phyloP scores from a whole-genome alignment of 371 early-diverging fungal genomes.

The Haplosporangium sp. region DNA sequence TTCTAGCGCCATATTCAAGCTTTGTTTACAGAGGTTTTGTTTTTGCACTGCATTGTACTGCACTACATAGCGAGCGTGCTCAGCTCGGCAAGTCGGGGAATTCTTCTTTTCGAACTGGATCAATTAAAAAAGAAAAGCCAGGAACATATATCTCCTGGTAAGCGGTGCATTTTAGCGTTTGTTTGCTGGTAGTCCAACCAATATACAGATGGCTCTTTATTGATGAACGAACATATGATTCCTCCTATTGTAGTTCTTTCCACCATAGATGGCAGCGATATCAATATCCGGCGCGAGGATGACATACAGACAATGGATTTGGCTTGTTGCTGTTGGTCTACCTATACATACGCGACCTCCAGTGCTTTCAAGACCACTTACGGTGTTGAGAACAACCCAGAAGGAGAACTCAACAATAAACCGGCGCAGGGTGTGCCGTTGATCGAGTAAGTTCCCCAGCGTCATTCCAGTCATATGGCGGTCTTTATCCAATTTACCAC shows the following conservation, averaged over 20 bases:
- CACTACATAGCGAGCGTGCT: conserved; percentile 11
- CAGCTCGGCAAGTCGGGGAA: conserved; percentile 15
- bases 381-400: background rate
- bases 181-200: no score
- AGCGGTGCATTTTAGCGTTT: background rate
- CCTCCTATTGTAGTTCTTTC: conserved; percentile 9
- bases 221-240: background rate
- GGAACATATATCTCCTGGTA: conserved; percentile 17
- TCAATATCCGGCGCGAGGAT: conserved; percentile 16
- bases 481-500: background rate
- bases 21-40: background rate
- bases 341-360: conserved; percentile 4
- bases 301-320: conserved; percentile 7
- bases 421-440: conserved; percentile 13
- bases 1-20: background rate
- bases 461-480: background rate
- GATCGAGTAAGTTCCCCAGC: conserved; percentile 24
- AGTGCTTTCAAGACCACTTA: background rate
- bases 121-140: conserved; percentile 21
- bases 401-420: background rate
- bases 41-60: no score
- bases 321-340: conserved; percentile 43
- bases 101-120: conserved; percentile 23
- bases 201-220: background rate
- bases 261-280: conserved; percentile 13